phyloP scores from a whole-genome alignment of 2,329 filamentous ascomycete genomes.

The Pseudogymnoascus verrucosus region DNA sequence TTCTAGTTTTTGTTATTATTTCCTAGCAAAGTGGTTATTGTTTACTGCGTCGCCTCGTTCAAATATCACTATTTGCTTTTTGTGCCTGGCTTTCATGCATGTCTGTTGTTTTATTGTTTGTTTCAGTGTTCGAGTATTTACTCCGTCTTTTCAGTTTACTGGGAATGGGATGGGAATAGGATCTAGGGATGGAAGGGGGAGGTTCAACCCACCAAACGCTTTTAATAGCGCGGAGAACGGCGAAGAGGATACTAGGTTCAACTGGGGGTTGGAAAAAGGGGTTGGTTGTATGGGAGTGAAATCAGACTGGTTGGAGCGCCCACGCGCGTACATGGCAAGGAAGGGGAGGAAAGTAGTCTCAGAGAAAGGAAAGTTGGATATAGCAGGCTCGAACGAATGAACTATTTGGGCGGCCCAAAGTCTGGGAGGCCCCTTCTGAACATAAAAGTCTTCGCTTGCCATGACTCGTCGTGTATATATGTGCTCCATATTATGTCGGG shows the following conservation, averaged over 20 bases:
- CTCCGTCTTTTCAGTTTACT: neutral
- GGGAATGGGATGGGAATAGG: neutral
- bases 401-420: neutral
- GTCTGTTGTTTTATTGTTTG: neutral
- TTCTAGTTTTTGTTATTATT: neutral
- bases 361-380: neutral
- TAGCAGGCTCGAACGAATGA: neutral
- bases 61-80: constrained; percentile 5
- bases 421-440: constrained; percentile 3
- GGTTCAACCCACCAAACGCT: neutral
- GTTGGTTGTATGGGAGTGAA: neutral
- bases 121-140: neutral
- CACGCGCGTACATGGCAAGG: neutral
- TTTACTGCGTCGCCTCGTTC: neutral
- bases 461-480: neutral
- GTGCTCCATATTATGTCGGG: neutral
- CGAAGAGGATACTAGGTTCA: neutral
- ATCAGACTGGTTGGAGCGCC: neutral
- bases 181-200: neutral
- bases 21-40: neutral
- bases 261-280: neutral
- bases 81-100: neutral
- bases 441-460: neutral
- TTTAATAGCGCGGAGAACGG: neutral
- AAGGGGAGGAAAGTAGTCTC: neutral